Evolutionary conservation across 306 rosid species (phyloP).

Genomic region (Prunus dulcis): DNA sequence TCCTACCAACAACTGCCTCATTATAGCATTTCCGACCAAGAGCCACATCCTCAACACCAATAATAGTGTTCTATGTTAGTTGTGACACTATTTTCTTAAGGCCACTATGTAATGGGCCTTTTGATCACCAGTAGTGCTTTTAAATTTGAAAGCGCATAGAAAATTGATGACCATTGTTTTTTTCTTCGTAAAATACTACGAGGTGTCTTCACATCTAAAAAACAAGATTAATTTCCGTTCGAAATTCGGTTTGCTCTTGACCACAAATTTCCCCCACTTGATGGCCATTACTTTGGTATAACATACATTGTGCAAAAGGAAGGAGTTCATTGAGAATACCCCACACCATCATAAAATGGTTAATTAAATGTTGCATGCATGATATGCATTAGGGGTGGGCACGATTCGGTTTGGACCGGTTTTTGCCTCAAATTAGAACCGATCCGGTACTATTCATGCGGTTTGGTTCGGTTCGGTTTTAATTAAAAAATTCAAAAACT

Average conservation of each 20-base stretch:
- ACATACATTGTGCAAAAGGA: neutral
- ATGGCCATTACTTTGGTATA: neutral
- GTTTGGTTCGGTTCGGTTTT: no score
- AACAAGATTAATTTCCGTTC: accelerated
- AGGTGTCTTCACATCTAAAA: accelerated
- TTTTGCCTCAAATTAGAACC: no score
- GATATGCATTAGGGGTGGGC: neutral
- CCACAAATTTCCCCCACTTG: neutral
- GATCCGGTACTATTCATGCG: no score
- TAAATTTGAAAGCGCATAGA: neutral
- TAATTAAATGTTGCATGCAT: neutral
- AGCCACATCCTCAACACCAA: neutral
- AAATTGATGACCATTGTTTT: neutral
- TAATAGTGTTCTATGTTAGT: no score
- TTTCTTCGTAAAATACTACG: no score
- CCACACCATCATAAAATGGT: neutral
- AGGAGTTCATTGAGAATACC: neutral
- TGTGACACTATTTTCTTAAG: no score
- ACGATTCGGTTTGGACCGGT: no score
- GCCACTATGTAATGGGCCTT: no score
- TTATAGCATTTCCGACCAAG: no score
- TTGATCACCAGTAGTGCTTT: no score
- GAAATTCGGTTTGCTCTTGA: accelerated
- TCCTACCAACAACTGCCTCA: neutral
- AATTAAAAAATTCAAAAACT: no score